A percentile compares a stretch with the other conserved stretches of the same genome.
These are phyloP conservation scores for Rosa chinensis DNA, from an alignment of 306 rosid genomes.

Conservation along the genomic window DNA sequence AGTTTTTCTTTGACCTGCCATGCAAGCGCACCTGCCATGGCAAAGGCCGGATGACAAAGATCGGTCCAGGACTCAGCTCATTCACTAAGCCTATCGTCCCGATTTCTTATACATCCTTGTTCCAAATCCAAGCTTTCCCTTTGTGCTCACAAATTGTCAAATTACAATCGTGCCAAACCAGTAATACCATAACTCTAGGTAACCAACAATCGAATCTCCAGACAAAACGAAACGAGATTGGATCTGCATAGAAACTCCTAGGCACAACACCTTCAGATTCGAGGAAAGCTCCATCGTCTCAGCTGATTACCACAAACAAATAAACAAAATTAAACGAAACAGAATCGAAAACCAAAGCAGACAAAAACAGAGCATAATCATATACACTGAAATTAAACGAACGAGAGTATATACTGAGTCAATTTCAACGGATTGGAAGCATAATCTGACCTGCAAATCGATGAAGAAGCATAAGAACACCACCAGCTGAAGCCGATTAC, in stretches of 20 bases:
- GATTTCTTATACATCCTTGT: conserved; percentile 28
- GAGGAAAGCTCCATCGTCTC: background rate
- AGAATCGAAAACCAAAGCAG: background rate
- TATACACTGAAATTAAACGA: background rate
- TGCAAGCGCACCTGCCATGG: conserved; percentile 98
- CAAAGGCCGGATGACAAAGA: conserved; percentile 89
- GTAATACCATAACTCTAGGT: background rate
- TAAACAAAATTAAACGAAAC: background rate
- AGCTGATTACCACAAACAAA: background rate
- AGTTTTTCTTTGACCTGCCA: conserved; percentile 65
- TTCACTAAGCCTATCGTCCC: background rate
- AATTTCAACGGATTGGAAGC: background rate
- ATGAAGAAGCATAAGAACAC: background rate
- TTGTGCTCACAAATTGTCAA: background rate
- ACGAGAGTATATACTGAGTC: background rate
- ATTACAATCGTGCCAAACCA: background rate
- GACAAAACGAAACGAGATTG: background rate
- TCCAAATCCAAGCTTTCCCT: background rate
- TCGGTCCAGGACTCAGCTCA: conserved; percentile 14
- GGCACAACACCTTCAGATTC: background rate
- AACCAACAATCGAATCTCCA: background rate
- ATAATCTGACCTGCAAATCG: background rate
- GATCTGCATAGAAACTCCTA: background rate
- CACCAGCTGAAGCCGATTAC: background rate
- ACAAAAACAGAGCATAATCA: background rate